phyloP scores from a whole-genome alignment of 192 early-diverging fungal genomes.

The Haplosporangium gracile region DNA sequence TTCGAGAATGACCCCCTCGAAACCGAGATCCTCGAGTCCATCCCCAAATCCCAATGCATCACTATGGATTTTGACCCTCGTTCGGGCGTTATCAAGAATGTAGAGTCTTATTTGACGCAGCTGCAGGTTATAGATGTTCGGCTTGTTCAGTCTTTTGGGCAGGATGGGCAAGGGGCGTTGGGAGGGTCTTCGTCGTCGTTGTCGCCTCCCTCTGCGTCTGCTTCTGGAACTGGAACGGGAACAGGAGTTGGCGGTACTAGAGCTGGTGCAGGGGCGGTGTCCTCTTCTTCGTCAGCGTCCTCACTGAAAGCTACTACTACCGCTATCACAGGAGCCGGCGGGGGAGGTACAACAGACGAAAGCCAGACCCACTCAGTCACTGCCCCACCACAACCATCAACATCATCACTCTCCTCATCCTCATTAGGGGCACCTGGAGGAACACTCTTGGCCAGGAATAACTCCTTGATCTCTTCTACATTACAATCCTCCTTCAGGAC shows the following conservation, averaged over 20 bases:
- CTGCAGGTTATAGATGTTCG: conserved; percentile 49
- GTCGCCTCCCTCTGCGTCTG: background rate
- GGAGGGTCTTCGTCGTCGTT: background rate
- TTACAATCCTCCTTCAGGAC: background rate
- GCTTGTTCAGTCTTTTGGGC: background rate
- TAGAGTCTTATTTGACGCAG: conserved; percentile 33
- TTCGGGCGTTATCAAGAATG: conserved; percentile 32
- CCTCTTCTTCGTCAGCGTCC: background rate
- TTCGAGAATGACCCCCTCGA: conserved; percentile 51
- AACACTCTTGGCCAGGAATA: background rate
- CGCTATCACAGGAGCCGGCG: background rate
- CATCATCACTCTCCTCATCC: background rate
- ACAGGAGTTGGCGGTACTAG: background rate
- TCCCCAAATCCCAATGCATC: conserved; percentile 42
- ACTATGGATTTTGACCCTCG: conserved; percentile 43
- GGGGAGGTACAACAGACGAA: background rate
- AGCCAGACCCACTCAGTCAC: background rate
- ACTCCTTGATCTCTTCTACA: background rate
- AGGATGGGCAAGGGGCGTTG: background rate
- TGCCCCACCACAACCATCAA: background rate
- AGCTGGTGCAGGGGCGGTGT: background rate
- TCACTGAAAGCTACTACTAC: background rate
- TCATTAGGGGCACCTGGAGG: background rate
- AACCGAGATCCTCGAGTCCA: conserved; percentile 37
- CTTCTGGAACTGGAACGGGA: background rate